These are phyloP conservation scores for Fusarium paranaense DNA, from an alignment of 2,329 filamentous ascomycete genomes.

Conservation along the genomic window DNA sequence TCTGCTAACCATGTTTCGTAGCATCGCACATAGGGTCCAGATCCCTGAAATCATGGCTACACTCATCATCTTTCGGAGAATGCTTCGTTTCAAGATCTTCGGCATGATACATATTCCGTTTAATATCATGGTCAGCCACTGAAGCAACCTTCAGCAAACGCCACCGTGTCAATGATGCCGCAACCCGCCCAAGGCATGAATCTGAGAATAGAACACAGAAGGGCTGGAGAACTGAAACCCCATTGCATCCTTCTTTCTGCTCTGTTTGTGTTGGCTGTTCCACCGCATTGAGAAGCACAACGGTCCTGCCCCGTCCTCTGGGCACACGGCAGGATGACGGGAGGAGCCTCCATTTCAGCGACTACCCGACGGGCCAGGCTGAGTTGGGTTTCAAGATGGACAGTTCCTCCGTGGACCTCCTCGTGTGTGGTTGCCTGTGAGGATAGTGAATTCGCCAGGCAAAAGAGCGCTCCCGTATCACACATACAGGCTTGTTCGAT, in stretches of 20 bases:
- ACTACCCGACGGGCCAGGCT: slow-evolving; percentile 10
- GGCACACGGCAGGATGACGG: not conserved
- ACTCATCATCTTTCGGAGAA: not conserved
- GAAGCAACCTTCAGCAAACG: not conserved
- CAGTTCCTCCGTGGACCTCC: not conserved
- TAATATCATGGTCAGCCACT: not conserved
- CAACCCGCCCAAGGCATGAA: not conserved
- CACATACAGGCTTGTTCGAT: not conserved
- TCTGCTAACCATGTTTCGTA: slow-evolving; percentile 8
- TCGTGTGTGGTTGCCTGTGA: not conserved
- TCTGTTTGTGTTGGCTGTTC: slow-evolving; percentile 3
- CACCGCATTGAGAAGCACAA: slow-evolving; percentile 11
- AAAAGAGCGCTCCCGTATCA: not conserved
- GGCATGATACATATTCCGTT: slow-evolving; percentile 15
- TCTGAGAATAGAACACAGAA: not conserved
- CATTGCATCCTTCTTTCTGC: not conserved
- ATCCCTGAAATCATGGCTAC: not conserved
- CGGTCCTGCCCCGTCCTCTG: not conserved
- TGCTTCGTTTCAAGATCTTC: slow-evolving; percentile 19
- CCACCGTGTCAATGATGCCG: slow-evolving; percentile 14
- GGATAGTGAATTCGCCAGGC: too few species aligned
- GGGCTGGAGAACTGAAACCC: not conserved
- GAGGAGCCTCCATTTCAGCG: slow-evolving; percentile 14
- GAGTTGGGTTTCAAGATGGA: not conserved
- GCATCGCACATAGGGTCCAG: not conserved